Base-by-base conservation (phyloP, 495 filamentous ascomycete genomes). In the Hypoxylon fuscum region DNA sequence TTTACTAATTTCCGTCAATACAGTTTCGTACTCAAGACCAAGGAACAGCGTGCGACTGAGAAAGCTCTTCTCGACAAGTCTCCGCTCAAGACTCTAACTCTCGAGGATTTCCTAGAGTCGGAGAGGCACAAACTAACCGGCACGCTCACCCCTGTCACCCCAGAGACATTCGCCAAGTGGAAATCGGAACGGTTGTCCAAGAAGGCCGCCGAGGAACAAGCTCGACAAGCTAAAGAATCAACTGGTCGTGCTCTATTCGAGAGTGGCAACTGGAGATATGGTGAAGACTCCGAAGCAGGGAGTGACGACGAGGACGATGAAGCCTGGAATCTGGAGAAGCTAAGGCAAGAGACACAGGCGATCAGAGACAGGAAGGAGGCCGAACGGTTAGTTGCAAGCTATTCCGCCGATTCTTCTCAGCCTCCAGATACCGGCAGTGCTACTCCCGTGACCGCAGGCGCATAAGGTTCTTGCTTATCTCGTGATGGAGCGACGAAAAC, bases 1-100 rank as follows among this genome's bases (percentile, higher is more conserved):
- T 53, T 63, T 47, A 66, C 79, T 71, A 80, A 68, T 56, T 8
- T 35, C 17, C 14, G 1, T 8, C 17, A 38, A 31, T 51, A 38
- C 59, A 96, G 91, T 32, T 99, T 97, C 80, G 83, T 98, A 21
- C 83, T 99, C 58, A 98, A 98, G 81, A 99, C 95, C 15, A 96
- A 93, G 77, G 96, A 98, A 73, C 95, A 99, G 75, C 86, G 92
- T 60, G 92, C 92, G 5, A 91, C 93, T 4, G 95, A 99, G 79
- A 98, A 97, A 77, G 95, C 95, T n/a, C 72, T 97, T 52, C 83
- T 96, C 85, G 96, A 98, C 74, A 98, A 98, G 76, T 95, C 91
- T 9, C 93, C 96, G 41, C 81, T 98, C 44, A 92, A 92, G 71
- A 97, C 93, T 14, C 81, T 99, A 44, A 99, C 95, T 1, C 81